Evolutionary conservation across 768 basidiomycete genomes (phyloP), one percentile per base, ranked within the genome.

Genomic region (Termitomyces titanicus): DNA sequence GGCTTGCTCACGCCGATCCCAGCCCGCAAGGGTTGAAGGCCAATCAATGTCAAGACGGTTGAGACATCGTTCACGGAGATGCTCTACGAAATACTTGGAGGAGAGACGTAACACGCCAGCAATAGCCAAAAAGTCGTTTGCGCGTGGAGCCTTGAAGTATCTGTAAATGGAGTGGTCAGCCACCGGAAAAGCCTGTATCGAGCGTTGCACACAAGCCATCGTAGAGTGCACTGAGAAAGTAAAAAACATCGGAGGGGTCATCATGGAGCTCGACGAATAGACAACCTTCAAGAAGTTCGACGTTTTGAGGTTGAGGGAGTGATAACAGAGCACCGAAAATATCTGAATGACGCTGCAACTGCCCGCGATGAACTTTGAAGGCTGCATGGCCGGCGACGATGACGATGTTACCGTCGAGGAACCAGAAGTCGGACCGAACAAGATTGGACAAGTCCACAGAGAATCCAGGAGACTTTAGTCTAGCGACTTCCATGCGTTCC

Each of bases 351-450:
- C 89, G 79, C 54, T 79, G 79, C 24, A 92, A 78, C 61, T 88
- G 86, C 0, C 89, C 87, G 5, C 81, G 79, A 63, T 90, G 88
- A 4, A 90, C 86, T 58, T 85, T 89, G 77, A 89, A 90, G 0
- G 79, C 82, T 12, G 79, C 79, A 18, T 69, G 67, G 0, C 77
- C 79, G 1, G 83, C 78, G 50, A 88, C 68, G 50, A 90, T 75
- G 50, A 89, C 71, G 40, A 88, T 71, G 63, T 88, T 90, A 11
- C 88, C 88, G 61, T 90, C 88, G 0, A 70, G 58, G 64, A 90
- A 90, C 86, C 86, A 90, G 64, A 89, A 80, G 59, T 87, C 84
- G 1, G 85, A 81, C 24, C 75, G 72, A 47, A 75, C 56, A 42
- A 78, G 68, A 46, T 66, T 68, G 46, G 57, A 51, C 48, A 54